Conservation (phyloP, 2,329 filamentous ascomycete species). For the Diaporthe australafricana region DNA sequence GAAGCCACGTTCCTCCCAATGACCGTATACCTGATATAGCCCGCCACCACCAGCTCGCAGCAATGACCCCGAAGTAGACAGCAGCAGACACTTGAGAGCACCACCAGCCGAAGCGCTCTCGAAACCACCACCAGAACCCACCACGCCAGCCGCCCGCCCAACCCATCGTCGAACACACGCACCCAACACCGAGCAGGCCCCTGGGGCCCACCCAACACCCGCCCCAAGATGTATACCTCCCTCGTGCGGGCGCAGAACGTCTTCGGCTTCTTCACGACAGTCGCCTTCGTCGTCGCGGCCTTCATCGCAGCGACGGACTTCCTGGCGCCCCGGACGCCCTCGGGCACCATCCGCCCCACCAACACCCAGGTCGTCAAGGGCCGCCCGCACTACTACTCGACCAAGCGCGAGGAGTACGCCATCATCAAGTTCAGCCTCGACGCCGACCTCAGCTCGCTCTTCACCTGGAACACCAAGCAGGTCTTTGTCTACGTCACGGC, state of each 20-base stretch:
- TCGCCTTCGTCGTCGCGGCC: constrained; percentile 83
- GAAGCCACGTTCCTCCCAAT: constrained; percentile 7
- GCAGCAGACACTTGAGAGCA: background rate
- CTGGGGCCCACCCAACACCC: background rate
- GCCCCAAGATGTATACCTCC: constrained; percentile 82
- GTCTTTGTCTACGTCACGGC: constrained; percentile 96
- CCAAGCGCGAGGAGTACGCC: constrained; percentile 95
- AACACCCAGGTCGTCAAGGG: constrained; percentile 94
- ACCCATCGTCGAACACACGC: background rate
- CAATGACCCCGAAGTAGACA: background rate
- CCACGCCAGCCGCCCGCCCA: background rate
- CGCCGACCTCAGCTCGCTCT: constrained; percentile 89
- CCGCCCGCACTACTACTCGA: constrained; percentile 94
- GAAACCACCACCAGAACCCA: background rate
- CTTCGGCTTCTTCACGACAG: constrained; percentile 98
- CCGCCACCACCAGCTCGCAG: background rate
- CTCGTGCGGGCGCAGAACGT: constrained; percentile 88
- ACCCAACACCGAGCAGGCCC: background rate
- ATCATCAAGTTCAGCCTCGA: constrained; percentile 94
- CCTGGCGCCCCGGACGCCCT: constrained; percentile 75
- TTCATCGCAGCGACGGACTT: constrained; percentile 87
- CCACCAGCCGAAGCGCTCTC: background rate
- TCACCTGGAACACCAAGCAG: constrained; percentile 99
- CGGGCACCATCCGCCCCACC: constrained; percentile 69
- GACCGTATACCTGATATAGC: background rate